Evolutionary conservation across 1,139 yeast species (phyloP), one percentile per base, ranked within the genome.

Genomic region (Candida smagusa): DNA sequence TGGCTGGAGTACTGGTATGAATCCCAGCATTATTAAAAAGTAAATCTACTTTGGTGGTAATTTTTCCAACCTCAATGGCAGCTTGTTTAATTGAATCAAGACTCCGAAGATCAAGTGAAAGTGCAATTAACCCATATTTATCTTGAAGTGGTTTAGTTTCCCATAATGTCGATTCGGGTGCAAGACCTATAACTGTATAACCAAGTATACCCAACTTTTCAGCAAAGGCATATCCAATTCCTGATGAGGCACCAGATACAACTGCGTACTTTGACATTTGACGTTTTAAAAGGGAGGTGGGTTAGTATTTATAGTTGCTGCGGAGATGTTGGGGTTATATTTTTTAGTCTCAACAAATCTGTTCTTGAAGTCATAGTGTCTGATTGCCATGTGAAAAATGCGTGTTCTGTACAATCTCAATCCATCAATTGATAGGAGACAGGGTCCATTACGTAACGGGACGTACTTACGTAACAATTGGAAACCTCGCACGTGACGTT

Each of bases 171-270:
- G 34, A 22, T 36, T 52, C 56, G 6, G 65, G 68, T 2, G 66
- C 56, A 35, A 63, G 50, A 4, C 67, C 72, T 39, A 62, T 54
- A 6, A 66, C 68, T 33, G 55, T 52, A 44, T 63, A 67, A 1
- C 72, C 72, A 27, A 51, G 49, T 41, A 53, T 53, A 23, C 57
- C 47, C 32, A 67, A 52, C 9, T 52, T 56, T 13, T 49, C 48
- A 9, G 66, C 52, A 35, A 66, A 34, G 12, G 58, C 56, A 39
- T 53, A 61, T 2, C 74, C 74, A 38, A 67, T 68, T 3, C 73
- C 73, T 3, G 68, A 58, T 3, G 71, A 62, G 2, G 72, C 71
- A 3, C 73, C 73, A 1, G 68, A 58, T 19, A 68, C 50, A 5
- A 68, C 53, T 8, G 72, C 73, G 47, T 53, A 54, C 33, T 50